Conservation (phyloP, 805 yeast genomes). For the Myxozyma udenii region DNA sequence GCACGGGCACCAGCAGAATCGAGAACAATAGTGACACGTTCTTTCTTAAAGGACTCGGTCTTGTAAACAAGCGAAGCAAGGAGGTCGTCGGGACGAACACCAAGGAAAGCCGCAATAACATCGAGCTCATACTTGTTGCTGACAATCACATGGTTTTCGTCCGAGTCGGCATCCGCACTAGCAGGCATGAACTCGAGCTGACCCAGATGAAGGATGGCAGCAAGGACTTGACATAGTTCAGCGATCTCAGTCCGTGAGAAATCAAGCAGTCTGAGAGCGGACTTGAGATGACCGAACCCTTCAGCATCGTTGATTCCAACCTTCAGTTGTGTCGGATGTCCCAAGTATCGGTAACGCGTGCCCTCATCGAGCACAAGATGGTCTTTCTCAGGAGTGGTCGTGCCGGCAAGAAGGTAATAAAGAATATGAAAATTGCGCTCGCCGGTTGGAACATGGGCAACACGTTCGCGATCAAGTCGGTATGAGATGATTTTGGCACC, state of each 20-base stretch:
- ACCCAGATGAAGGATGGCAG: constrained; percentile 46
- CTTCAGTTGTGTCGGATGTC: constrained; percentile 43
- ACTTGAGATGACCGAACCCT: constrained; percentile 47
- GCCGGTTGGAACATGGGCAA: constrained; percentile 48
- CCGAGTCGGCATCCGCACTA: constrained; percentile 36
- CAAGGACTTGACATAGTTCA: constrained; percentile 48
- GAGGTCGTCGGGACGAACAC: constrained; percentile 41
- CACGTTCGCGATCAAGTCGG: constrained; percentile 54
- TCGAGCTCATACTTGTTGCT: constrained; percentile 35
- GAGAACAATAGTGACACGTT: constrained; percentile 43
- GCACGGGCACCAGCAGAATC: constrained; percentile 44
- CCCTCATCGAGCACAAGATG: constrained; percentile 43
- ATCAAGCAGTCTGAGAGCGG: constrained; percentile 51
- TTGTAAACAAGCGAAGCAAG: constrained; percentile 41
- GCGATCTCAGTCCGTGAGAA: constrained; percentile 48
- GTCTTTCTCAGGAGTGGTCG: constrained; percentile 42
- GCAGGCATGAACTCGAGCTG: constrained; percentile 41
- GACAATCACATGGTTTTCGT: constrained; percentile 23
- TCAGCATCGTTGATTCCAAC: constrained; percentile 50
- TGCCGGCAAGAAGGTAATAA: constrained; percentile 54
- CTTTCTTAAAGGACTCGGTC: constrained; percentile 39
- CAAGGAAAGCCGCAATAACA: constrained; percentile 41
- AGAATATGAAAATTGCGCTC: constrained; percentile 62
- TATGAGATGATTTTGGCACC: constrained; percentile 58
- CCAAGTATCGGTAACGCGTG: constrained; percentile 46